These are phyloP conservation scores for Thelephora terrestris DNA, from an alignment of 1,284 basidiomycete genomes.

Conservation along the genomic window DNA sequence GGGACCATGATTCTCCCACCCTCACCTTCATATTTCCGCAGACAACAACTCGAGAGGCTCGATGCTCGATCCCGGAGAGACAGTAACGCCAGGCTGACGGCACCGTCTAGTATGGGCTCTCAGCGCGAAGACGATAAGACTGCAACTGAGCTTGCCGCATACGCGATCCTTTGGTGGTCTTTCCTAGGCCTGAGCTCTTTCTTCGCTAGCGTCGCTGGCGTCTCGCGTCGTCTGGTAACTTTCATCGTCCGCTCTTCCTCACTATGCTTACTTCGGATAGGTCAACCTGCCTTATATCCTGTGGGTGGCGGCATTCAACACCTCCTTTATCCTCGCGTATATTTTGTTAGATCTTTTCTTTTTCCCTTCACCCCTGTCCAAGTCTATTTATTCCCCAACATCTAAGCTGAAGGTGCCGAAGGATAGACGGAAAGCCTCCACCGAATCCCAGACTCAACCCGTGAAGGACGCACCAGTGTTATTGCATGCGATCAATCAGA, in stretches of 20 bases:
- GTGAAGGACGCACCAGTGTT: conserved; percentile 40
- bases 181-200: conserved; percentile 35
- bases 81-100: conserved; percentile 12
- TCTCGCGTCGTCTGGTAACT: conserved; percentile 70
- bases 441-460: neutral
- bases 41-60: conserved; percentile 24
- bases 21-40: conserved; percentile 62
- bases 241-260: conserved; percentile 4
- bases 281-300: conserved; percentile 84
- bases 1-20: conserved; percentile 78
- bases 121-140: conserved; percentile 57
- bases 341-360: conserved; percentile 66
- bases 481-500: conserved; percentile 75
- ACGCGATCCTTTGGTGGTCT: conserved; percentile 73
- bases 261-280: conserved; percentile 28
- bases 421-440: conserved; percentile 4
- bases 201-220: conserved; percentile 33
- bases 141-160: conserved; percentile 67
- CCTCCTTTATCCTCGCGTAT: conserved; percentile 77
- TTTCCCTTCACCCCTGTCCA: conserved; percentile 37
- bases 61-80: conserved; percentile 1
- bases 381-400: conserved; percentile 25
- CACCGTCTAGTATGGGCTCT: conserved; percentile 1
- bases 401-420: conserved; percentile 28
- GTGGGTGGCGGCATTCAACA: conserved; percentile 89